Conservation (phyloP, 306 rosid genomes). For the Cucurbita moschata region DNA sequence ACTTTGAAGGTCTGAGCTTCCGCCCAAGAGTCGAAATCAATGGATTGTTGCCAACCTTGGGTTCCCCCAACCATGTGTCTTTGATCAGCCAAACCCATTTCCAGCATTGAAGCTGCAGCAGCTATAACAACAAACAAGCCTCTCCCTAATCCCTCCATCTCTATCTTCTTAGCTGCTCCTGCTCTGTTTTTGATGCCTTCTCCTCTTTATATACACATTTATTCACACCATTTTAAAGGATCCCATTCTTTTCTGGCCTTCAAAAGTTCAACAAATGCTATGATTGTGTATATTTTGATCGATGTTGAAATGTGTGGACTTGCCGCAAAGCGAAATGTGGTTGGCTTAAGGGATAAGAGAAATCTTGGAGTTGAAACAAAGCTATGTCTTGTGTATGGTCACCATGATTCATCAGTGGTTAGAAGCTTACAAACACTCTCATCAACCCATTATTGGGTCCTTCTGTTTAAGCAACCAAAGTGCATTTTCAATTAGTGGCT, state of each 20-base stretch:
- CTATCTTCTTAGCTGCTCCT: background rate
- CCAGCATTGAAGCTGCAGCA: constrained; percentile 15
- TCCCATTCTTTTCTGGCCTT: background rate
- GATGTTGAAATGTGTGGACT: constrained; percentile 16
- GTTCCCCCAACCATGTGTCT: constrained; percentile 70
- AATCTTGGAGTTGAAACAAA: constrained; percentile 44
- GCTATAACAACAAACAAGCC: constrained; percentile 17
- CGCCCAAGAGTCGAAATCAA: constrained; percentile 56
- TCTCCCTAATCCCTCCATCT: constrained; percentile 52
- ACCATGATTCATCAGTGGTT: background rate
- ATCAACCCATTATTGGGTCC: background rate
- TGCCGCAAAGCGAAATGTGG: constrained; percentile 21
- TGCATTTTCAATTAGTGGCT: background rate
- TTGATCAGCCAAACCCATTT: constrained; percentile 22
- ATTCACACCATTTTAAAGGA: background rate
- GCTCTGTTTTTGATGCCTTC: background rate
- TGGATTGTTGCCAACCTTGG: constrained; percentile 83
- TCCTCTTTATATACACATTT: background rate
- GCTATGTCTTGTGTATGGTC: background rate
- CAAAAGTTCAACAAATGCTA: no score
- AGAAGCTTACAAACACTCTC: background rate
- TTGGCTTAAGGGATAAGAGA: background rate
- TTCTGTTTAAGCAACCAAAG: background rate
- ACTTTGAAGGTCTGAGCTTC: constrained; percentile 58
- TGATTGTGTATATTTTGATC: background rate